Percentiles rank a stretch among this genome's conserved stretches.
These are phyloP conservation scores for Phytophthora cactorum DNA, from an alignment of 352 stramenopile genomes.

Conservation along the genomic window DNA sequence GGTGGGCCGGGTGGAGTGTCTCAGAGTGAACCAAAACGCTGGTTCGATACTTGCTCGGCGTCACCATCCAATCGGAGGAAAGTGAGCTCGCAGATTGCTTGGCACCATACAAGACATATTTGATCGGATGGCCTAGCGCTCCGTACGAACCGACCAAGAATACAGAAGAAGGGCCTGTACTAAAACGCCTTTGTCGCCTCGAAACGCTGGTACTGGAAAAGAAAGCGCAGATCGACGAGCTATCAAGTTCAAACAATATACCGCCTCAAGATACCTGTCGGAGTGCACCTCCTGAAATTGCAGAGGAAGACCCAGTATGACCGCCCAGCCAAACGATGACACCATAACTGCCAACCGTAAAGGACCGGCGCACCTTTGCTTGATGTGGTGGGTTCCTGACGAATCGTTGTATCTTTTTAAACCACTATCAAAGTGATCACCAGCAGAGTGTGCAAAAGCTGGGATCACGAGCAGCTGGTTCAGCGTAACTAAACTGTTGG, in stretches of 20 bases:
- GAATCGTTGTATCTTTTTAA: conserved; percentile 8
- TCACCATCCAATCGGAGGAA: conserved; percentile 12
- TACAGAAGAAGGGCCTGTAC: conserved; percentile 4
- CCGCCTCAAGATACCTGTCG: too few species aligned
- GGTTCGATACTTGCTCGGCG: conserved; percentile 19
- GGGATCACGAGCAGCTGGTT: not conserved
- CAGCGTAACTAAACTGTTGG: not conserved
- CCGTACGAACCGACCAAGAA: conserved; percentile 2
- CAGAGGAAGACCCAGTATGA: not conserved
- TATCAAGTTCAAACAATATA: not conserved
- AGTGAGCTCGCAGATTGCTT: conserved; percentile 13
- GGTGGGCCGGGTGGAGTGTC: conserved; percentile 20
- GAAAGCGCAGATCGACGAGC: not conserved
- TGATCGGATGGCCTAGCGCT: too few species aligned
- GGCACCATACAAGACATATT: not conserved
- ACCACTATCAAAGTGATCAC: conserved; percentile 1
- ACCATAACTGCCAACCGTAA: conserved; percentile 1
- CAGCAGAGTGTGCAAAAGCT: not conserved
- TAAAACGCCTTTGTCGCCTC: not conserved
- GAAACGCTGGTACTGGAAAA: conserved; percentile 15
- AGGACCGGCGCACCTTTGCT: not conserved
- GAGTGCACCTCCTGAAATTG: too few species aligned
- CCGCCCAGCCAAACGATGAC: not conserved
- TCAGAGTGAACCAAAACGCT: conserved; percentile 18
- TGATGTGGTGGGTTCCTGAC: conserved; percentile 7